A percentile compares a stretch with the other conserved stretches of the same genome.
Evolutionary conservation across 805 yeast genomes (phyloP).

Genomic region (Wickerhamomyces silvicola): DNA sequence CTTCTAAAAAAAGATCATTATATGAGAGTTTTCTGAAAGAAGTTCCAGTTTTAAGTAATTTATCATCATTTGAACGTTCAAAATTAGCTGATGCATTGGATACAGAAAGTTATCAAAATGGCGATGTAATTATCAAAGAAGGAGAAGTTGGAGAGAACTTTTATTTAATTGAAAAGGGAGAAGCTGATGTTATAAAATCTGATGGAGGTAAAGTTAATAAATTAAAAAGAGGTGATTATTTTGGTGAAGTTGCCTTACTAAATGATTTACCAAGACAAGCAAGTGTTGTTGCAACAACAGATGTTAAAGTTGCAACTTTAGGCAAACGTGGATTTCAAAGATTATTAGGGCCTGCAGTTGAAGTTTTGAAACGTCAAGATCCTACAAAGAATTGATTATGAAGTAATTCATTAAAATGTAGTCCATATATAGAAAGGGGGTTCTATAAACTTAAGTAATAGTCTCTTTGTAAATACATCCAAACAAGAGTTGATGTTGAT

Average conservation of each 20-base stretch:
- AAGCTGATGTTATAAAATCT: constrained; percentile 62
- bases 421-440: too few species aligned
- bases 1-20: constrained; percentile 83
- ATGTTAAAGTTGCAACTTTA: constrained; percentile 83
- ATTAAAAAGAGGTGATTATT: constrained; percentile 79
- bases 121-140: constrained; percentile 71
- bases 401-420: too few species aligned
- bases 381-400: constrained; percentile 45
- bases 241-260: constrained; percentile 92
- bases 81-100: constrained; percentile 93
- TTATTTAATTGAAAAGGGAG: constrained; percentile 73
- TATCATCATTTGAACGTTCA: constrained; percentile 76
- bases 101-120: constrained; percentile 64
- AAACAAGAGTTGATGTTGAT: constrained; percentile 59
- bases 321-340: constrained; percentile 92
- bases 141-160: constrained; percentile 82
- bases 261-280: constrained; percentile 94
- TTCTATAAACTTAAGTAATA: constrained; percentile 37
- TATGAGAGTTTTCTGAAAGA: constrained; percentile 84
- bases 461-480: constrained; percentile 76
- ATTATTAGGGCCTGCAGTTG: constrained; percentile 90
- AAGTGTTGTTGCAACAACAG: constrained; percentile 70
- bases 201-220: constrained; percentile 54
- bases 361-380: constrained; percentile 77
- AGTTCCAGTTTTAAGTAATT: constrained; percentile 70